Evolutionary conservation across 2,329 filamentous ascomycete genomes (phyloP).

Genomic region (Nigrograna mackinnonii): DNA sequence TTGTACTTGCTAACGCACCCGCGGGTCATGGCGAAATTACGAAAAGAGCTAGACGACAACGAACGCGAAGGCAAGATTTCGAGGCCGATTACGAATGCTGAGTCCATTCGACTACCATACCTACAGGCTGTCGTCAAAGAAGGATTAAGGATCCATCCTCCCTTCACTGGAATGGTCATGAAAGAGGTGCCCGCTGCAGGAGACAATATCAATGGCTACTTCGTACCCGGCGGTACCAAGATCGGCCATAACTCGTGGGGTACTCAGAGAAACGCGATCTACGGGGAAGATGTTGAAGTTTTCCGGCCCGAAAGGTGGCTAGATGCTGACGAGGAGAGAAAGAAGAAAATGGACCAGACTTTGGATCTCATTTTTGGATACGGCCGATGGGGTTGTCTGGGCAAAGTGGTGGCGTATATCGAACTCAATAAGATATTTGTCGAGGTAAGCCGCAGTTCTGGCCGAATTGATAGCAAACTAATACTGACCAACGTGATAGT

Average conservation of each 20-base stretch:
- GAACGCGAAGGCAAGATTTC: constrained; percentile 21
- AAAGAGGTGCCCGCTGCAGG: constrained; percentile 29
- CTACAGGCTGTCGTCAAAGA: constrained; percentile 34
- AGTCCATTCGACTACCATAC: constrained; percentile 25
- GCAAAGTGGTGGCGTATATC: constrained; percentile 17
- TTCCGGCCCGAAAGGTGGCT: constrained; percentile 52
- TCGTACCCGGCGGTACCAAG: neutral
- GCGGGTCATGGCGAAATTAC: constrained; percentile 47
- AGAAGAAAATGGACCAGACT: constrained; percentile 19
- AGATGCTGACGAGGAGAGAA: constrained; percentile 46
- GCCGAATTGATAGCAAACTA: neutral
- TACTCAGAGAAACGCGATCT: neutral
- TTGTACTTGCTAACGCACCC: constrained; percentile 56
- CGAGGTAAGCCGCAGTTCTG: constrained; percentile 5
- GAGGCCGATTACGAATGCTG: constrained; percentile 24
- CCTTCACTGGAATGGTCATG: constrained; percentile 30
- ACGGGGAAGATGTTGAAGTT: constrained; percentile 17
- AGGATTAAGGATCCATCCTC: constrained; percentile 28
- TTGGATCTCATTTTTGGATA: constrained; percentile 21
- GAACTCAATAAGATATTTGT: constrained; percentile 35
- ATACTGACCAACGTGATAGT: constrained; percentile 5
- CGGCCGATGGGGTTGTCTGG: constrained; percentile 20
- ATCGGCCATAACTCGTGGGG: neutral
- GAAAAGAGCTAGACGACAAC: constrained; percentile 48
- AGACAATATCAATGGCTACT: neutral